A percentile compares a stretch with the other conserved stretches of the same genome.
These are phyloP conservation scores for Cercospora brassicicola DNA, from an alignment of 2,329 filamentous ascomycete genomes.

Conservation along the genomic window DNA sequence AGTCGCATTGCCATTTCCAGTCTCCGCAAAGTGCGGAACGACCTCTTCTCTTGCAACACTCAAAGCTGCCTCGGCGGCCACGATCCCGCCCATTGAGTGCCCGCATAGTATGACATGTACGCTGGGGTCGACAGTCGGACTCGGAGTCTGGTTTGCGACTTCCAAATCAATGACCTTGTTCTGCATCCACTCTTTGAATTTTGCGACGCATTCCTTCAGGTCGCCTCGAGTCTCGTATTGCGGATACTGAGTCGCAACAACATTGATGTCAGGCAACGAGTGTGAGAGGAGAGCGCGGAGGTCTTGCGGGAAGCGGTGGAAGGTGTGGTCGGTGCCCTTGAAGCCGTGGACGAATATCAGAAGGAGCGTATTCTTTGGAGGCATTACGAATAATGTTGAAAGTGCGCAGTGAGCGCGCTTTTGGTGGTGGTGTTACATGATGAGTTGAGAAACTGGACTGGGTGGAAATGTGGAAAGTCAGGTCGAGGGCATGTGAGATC, in stretches of 20 bases:
- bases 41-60: slow-evolving; percentile 68
- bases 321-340: slow-evolving; percentile 80
- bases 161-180: slow-evolving; percentile 94
- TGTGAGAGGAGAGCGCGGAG: slow-evolving; percentile 64
- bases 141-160: slow-evolving; percentile 74
- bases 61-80: slow-evolving; percentile 84
- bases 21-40: slow-evolving; percentile 32
- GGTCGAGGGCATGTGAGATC: slow-evolving; percentile 1
- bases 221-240: slow-evolving; percentile 81
- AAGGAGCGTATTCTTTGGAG: slow-evolving; percentile 69
- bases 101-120: slow-evolving; percentile 80
- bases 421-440: not conserved
- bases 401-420: not conserved
- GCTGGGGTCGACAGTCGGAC: slow-evolving; percentile 81
- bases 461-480: not conserved
- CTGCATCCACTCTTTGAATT: slow-evolving; percentile 80
- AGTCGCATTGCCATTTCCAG: slow-evolving; percentile 1
- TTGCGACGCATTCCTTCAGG: slow-evolving; percentile 66
- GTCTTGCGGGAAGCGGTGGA: slow-evolving; percentile 72
- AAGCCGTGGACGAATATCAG: slow-evolving; percentile 87
- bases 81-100: slow-evolving; percentile 89
- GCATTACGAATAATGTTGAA: not conserved
- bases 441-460: not conserved
- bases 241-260: slow-evolving; percentile 71
- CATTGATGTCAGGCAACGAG: slow-evolving; percentile 67